Percentiles rank a stretch among this genome's conserved stretches.
phyloP scores from a whole-genome alignment of 176 grass and related monocot genomes.

The Oryza longistaminata region DNA sequence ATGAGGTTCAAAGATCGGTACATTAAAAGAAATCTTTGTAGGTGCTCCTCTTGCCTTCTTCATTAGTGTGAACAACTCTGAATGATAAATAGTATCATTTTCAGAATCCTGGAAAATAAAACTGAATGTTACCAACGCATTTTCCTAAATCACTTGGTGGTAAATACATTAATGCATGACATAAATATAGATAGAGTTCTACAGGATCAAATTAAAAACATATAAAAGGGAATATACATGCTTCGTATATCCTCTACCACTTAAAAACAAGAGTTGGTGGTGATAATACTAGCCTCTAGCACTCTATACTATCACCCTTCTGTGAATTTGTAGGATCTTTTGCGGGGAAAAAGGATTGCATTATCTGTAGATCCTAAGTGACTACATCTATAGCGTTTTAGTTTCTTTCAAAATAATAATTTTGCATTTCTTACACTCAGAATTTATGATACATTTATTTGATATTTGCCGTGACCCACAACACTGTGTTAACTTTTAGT shows the following conservation, averaged over 20 bases:
- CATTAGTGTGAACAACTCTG: constrained; percentile 84
- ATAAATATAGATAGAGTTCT: not conserved
- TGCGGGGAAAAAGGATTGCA: not conserved
- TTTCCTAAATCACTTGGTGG: not conserved
- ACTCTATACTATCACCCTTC: not conserved
- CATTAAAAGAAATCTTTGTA: constrained; percentile 88
- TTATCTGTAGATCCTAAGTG: not conserved
- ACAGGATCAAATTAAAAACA: not conserved
- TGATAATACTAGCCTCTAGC: not conserved
- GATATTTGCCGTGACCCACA: not conserved
- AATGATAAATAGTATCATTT: constrained; percentile 98
- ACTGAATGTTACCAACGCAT: constrained; percentile 24
- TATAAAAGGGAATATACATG: constrained; percentile 1
- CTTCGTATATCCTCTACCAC: not conserved
- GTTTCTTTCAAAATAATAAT: no score
- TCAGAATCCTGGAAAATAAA: constrained; percentile 85
- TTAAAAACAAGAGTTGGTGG: not conserved
- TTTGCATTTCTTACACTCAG: not conserved
- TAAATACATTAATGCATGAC: constrained; percentile 14
- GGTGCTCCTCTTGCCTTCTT: constrained; percentile 79
- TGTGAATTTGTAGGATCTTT: not conserved
- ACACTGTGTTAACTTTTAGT: not conserved
- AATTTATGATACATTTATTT: not conserved
- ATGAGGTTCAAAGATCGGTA: constrained; percentile 99
- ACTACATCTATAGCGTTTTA: not conserved